Evolutionary conservation across 163 green algal genomes (phyloP).

Genomic region (Chlamydomonas reinhardtii): DNA sequence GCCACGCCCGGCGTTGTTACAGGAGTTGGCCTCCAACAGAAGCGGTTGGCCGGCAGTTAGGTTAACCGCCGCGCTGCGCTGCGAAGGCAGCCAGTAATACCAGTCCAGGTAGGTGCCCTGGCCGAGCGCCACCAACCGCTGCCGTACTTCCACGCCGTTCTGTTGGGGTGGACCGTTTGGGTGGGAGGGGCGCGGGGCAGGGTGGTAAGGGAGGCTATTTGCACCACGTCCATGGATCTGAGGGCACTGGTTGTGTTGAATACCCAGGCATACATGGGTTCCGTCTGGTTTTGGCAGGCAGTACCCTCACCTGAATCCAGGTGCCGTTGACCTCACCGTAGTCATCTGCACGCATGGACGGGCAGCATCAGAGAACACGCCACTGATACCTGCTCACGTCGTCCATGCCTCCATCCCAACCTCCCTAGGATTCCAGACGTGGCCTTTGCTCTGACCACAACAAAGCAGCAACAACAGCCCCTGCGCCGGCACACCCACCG

Average conservation of each 20-base stretch:
- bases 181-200: not conserved
- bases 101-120: not conserved
- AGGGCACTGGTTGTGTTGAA: too few relatives aligned
- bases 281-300: too few relatives aligned
- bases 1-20: not conserved
- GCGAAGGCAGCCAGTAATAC: not conserved
- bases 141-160: not conserved
- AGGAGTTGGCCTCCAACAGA: not conserved
- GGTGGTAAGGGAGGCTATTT: not conserved
- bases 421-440: too few relatives aligned
- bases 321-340: slow-evolving; percentile 4
- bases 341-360: not conserved
- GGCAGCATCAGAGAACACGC: too few relatives aligned
- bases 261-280: too few relatives aligned
- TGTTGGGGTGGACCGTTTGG: too few relatives aligned
- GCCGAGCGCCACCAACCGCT: not conserved
- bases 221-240: too few relatives aligned
- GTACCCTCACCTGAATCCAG: not conserved
- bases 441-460: too few relatives aligned
- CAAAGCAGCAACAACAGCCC: too few relatives aligned
- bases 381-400: not conserved
- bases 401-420: too few relatives aligned
- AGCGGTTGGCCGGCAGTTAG: not conserved
- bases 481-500: too few relatives aligned
- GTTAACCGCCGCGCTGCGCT: not conserved